Evolutionary conservation across 352 stramenopile species (phyloP).

Genomic region (Pythium sukuiense): DNA sequence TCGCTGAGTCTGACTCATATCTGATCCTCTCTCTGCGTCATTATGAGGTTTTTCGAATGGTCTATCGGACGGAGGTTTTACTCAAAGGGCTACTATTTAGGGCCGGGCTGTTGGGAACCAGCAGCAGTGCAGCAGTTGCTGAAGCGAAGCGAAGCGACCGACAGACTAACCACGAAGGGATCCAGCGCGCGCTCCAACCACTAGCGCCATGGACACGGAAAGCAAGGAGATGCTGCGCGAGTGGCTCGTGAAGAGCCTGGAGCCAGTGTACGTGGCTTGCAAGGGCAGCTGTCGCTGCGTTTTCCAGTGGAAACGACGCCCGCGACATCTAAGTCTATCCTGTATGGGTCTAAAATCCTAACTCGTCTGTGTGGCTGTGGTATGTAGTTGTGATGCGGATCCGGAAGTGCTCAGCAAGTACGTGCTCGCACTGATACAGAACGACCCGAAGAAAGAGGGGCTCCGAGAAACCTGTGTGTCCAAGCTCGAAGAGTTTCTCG

Average conservation of each 20-base stretch:
- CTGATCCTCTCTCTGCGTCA: background rate
- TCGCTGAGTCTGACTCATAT: slow-evolving; percentile 13
- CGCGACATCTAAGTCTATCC: background rate
- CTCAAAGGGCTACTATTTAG: slow-evolving; percentile 16
- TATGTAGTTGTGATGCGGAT: slow-evolving; percentile 76
- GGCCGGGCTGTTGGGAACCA: slow-evolving; percentile 19
- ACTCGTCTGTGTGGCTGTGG: slow-evolving; percentile 1
- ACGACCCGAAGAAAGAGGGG: slow-evolving; percentile 69
- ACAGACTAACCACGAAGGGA: background rate
- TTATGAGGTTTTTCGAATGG: slow-evolving; percentile 9
- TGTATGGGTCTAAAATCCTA: background rate
- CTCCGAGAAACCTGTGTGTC: slow-evolving; percentile 68
- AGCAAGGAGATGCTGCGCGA: slow-evolving; percentile 82
- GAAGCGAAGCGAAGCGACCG: slow-evolving; percentile 10
- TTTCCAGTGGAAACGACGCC: background rate
- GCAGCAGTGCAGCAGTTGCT: slow-evolving; percentile 13
- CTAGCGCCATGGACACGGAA: slow-evolving; percentile 63
- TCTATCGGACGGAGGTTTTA: slow-evolving; percentile 4
- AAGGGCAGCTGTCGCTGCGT: background rate
- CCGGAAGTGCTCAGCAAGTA: slow-evolving; percentile 88
- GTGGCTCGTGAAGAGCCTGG: slow-evolving; percentile 83
- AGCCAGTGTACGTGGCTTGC: slow-evolving; percentile 67
- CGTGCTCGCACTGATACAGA: slow-evolving; percentile 82
- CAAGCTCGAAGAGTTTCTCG: slow-evolving; percentile 86
- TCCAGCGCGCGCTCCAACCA: background rate